phyloP scores from a whole-genome alignment of 177 flowering plant genomes.

The Vitis hybrid region DNA sequence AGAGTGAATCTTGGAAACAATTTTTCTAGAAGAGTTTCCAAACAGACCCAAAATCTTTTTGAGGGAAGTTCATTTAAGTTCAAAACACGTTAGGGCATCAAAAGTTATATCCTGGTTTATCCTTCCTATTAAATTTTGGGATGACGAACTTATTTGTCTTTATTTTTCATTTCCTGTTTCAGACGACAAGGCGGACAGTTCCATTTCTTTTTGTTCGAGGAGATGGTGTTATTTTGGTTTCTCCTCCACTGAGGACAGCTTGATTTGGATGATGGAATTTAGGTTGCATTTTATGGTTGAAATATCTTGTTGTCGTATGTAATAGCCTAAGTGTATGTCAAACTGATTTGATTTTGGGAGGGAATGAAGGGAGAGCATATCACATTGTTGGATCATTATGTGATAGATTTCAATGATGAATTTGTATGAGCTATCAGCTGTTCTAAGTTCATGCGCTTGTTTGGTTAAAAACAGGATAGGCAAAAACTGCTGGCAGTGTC shows the following conservation, averaged over 20 bases:
- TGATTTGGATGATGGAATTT: slow-evolving; percentile 21
- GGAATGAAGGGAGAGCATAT: background rate
- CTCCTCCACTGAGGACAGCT: slow-evolving; percentile 89
- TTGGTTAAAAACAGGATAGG: background rate
- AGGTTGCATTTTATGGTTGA: background rate
- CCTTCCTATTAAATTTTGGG: background rate
- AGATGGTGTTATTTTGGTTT: slow-evolving; percentile 91
- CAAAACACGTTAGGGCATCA: background rate
- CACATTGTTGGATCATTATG: background rate
- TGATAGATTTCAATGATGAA: background rate
- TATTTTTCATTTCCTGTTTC: slow-evolving; percentile 23
- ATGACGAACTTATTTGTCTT: background rate
- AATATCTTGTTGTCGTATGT: background rate
- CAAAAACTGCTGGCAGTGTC: background rate
- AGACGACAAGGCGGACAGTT: slow-evolving; percentile 82
- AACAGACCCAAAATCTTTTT: no score
- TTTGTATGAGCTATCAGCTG: background rate
- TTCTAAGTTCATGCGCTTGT: background rate
- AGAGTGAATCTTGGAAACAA: no score
- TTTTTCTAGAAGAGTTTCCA: no score
- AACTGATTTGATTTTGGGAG: background rate
- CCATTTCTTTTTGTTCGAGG: slow-evolving; percentile 94
- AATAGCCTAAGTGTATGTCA: background rate
- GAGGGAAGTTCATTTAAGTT: no score
- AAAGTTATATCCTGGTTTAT: background rate